These are phyloP conservation scores for Erigeron canadensis DNA, from an alignment of 129 eudicot genomes.

Conservation along the genomic window DNA sequence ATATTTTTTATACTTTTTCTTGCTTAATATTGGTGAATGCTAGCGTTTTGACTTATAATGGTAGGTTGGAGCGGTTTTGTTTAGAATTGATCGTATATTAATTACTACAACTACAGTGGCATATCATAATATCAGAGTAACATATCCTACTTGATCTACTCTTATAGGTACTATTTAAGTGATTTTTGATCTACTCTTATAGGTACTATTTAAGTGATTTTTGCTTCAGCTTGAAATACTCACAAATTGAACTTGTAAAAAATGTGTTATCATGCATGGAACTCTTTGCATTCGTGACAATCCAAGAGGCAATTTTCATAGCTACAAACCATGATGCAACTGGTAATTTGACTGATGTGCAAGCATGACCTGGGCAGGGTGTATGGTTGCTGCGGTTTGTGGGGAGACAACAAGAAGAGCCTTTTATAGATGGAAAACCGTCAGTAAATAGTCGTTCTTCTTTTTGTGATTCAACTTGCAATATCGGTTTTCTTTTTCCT, in stretches of 20 bases:
- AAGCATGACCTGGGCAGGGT: conserved; percentile 99
- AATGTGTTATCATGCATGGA: conserved; percentile 40
- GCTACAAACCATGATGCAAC: conserved; percentile 93
- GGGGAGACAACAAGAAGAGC: too few relatives aligned
- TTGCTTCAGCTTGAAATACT: neutral
- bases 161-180: too few relatives aligned
- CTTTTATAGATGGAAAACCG: conserved; percentile 89
- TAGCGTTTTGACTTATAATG: conserved; percentile 15
- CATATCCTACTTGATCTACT: conserved; percentile 16
- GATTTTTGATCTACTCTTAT: too few relatives aligned
- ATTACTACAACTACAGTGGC: too few relatives aligned
- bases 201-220: neutral
- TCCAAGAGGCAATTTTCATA: conserved; percentile 90
- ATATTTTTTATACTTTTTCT: neutral
- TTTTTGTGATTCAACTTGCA: conserved; percentile 34
- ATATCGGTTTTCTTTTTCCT: too few relatives aligned
- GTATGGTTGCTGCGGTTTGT: conserved; percentile 97
- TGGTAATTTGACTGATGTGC: conserved; percentile 80
- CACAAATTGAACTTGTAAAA: neutral
- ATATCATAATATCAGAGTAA: too few relatives aligned
- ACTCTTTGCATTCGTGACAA: conserved; percentile 93
- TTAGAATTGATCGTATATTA: conserved; percentile 78
- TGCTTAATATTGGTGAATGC: neutral
- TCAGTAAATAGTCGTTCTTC: conserved; percentile 30
- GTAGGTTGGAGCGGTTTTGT: conserved; percentile 96